Conservation (phyloP, 1,284 basidiomycete species). For the Sanghuangporus sanghuang region DNA sequence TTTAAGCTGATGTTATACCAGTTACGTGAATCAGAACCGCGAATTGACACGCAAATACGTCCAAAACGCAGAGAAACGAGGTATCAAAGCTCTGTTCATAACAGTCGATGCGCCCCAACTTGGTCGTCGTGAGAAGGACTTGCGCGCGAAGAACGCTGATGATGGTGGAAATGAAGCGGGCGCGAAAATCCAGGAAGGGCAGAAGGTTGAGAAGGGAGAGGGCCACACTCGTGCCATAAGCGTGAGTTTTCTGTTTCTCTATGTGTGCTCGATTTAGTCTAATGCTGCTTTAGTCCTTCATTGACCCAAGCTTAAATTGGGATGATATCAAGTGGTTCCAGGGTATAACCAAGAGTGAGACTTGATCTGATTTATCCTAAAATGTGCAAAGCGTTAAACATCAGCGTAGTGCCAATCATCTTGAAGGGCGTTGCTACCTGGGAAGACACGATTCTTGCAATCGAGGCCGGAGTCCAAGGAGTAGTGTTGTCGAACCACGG, state of each 20-base stretch:
- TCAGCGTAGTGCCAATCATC: conserved; percentile 40
- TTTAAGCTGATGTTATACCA: conserved; percentile 23
- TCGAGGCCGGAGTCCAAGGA: conserved; percentile 59
- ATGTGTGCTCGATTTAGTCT: neutral
- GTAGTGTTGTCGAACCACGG: conserved; percentile 66
- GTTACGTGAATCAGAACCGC: conserved; percentile 84
- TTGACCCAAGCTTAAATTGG: conserved; percentile 88
- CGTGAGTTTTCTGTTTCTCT: conserved; percentile 35
- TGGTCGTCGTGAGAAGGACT: conserved; percentile 89
- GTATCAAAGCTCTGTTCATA: conserved; percentile 84
- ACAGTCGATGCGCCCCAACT: conserved; percentile 93
- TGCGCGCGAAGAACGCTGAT: conserved; percentile 84
- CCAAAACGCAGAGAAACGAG: conserved; percentile 76
- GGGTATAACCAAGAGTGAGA: conserved; percentile 63
- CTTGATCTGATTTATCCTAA: neutral
- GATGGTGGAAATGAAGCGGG: conserved; percentile 55
- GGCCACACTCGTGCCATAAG: conserved; percentile 94
- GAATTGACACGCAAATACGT: conserved; percentile 79
- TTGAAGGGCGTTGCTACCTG: conserved; percentile 51
- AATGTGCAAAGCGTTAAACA: conserved; percentile 3
- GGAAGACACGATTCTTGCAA: conserved; percentile 62
- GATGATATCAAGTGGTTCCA: conserved; percentile 85
- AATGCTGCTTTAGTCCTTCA: conserved; percentile 64
- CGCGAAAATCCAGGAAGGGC: conserved; percentile 57
- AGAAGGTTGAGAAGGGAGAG: conserved; percentile 76